Evolutionary conservation across 1,284 basidiomycete species (phyloP).

Genomic region (Malassezia vespertilionis): DNA sequence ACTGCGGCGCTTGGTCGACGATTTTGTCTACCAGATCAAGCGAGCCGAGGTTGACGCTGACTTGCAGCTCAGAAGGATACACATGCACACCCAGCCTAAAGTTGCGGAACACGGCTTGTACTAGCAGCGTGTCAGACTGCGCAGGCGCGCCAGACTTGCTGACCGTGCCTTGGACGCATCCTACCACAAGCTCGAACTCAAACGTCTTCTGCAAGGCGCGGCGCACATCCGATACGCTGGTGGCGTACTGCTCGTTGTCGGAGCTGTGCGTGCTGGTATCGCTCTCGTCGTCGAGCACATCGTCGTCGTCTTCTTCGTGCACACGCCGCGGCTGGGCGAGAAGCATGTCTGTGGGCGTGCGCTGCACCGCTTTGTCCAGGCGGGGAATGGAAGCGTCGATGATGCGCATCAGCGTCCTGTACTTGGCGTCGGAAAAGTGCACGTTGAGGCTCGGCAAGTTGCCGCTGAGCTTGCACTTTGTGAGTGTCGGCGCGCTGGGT

Average conservation of each 20-base stretch:
- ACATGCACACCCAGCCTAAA: slow-evolving; percentile 52
- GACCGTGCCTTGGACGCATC: slow-evolving; percentile 70
- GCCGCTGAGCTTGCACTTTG: slow-evolving; percentile 83
- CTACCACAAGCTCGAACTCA: slow-evolving; percentile 80
- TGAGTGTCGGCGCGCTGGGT: slow-evolving; percentile 69
- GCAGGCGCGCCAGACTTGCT: slow-evolving; percentile 58
- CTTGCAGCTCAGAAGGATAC: slow-evolving; percentile 60
- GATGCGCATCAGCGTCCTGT: slow-evolving; percentile 83
- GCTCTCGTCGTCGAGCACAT: slow-evolving; percentile 23
- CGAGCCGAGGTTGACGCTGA: slow-evolving; percentile 66
- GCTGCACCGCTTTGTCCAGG: slow-evolving; percentile 54
- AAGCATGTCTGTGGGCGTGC: slow-evolving; percentile 48
- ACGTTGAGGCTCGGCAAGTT: slow-evolving; percentile 76
- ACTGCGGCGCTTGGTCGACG: slow-evolving; percentile 54
- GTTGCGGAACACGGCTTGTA: slow-evolving; percentile 67
- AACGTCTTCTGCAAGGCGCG: slow-evolving; percentile 67
- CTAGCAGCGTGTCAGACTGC: slow-evolving; percentile 62
- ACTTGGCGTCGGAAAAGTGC: slow-evolving; percentile 92
- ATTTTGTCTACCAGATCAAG: slow-evolving; percentile 55
- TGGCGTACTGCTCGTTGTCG: no score
- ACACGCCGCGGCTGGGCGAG: slow-evolving; percentile 31
- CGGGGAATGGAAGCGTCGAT: slow-evolving; percentile 83
- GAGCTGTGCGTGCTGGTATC: slow-evolving; percentile 19
- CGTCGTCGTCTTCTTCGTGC: slow-evolving; percentile 34
- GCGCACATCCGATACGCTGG: no score